These are phyloP conservation scores for Citrus inodora DNA, from an alignment of 345 rosid species.

Conservation along the genomic window DNA sequence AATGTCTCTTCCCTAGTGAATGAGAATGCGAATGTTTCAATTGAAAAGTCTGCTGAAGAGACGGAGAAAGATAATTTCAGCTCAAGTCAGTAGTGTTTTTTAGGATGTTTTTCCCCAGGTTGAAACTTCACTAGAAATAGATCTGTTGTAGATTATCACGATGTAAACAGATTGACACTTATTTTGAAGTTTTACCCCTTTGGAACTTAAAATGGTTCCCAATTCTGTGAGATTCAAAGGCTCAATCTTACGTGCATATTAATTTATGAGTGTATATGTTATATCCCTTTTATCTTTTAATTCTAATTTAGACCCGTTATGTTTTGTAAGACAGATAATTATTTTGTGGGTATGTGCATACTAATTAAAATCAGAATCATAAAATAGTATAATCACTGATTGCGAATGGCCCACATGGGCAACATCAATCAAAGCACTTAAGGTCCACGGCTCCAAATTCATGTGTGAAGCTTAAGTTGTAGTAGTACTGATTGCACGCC, in stretches of 20 bases:
- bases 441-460: not conserved
- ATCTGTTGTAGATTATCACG: not conserved
- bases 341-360: not conserved
- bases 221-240: not conserved
- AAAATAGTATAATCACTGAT: too few species aligned
- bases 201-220: not conserved
- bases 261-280: not conserved
- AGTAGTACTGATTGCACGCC: not conserved
- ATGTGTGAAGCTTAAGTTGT: not conserved
- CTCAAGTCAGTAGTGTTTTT: not conserved
- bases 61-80: slow-evolving; percentile 5
- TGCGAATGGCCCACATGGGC: not conserved
- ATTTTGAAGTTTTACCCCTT: not conserved
- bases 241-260: not conserved
- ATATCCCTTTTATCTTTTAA: not conserved
- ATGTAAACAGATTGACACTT: not conserved
- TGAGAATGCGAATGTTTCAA: slow-evolving; percentile 13
- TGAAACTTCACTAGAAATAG: not conserved
- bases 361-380: too few species aligned
- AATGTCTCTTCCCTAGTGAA: slow-evolving; percentile 33
- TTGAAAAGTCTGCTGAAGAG: not conserved
- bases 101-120: not conserved
- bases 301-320: not conserved
- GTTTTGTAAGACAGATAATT: too few species aligned
- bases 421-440: not conserved